These are phyloP conservation scores for Fistulinella cinereoalba DNA, from an alignment of 1,284 basidiomycete genomes.

Conservation along the genomic window DNA sequence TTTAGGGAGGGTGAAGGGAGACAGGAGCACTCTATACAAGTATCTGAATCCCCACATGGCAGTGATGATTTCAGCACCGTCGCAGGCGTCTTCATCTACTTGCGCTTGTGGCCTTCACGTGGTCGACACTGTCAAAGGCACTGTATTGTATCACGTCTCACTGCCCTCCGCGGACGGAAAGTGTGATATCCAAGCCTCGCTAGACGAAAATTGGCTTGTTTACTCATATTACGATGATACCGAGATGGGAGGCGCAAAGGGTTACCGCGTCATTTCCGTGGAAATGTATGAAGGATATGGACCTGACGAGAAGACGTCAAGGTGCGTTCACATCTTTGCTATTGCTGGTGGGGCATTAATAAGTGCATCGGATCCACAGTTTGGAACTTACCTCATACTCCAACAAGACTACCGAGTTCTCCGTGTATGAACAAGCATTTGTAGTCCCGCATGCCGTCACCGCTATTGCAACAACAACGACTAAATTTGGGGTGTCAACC, in stretches of 20 bases:
- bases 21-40: constrained; percentile 91
- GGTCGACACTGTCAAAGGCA: constrained; percentile 78
- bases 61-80: constrained; percentile 56
- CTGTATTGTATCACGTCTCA: constrained; percentile 62
- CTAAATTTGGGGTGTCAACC: constrained; percentile 83
- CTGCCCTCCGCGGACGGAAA: constrained; percentile 45
- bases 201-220: constrained; percentile 93
- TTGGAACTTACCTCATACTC: constrained; percentile 73
- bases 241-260: constrained; percentile 53
- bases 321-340: constrained; percentile 40
- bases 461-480: constrained; percentile 72
- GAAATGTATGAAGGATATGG: constrained; percentile 82
- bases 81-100: background rate
- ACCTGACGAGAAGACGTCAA: constrained; percentile 64
- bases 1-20: constrained; percentile 80
- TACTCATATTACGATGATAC: constrained; percentile 73
- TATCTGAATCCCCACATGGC: constrained; percentile 86
- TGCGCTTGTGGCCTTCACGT: constrained; percentile 65
- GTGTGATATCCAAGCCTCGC: constrained; percentile 65
- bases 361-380: constrained; percentile 37
- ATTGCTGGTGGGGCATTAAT: constrained; percentile 5
- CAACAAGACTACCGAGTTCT: constrained; percentile 48
- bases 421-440: constrained; percentile 69
- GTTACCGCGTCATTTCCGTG: constrained; percentile 72
- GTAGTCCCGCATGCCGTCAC: constrained; percentile 68